Conservation (phyloP, 2,329 filamentous ascomycete genomes). For the Talaromyces sp. region DNA sequence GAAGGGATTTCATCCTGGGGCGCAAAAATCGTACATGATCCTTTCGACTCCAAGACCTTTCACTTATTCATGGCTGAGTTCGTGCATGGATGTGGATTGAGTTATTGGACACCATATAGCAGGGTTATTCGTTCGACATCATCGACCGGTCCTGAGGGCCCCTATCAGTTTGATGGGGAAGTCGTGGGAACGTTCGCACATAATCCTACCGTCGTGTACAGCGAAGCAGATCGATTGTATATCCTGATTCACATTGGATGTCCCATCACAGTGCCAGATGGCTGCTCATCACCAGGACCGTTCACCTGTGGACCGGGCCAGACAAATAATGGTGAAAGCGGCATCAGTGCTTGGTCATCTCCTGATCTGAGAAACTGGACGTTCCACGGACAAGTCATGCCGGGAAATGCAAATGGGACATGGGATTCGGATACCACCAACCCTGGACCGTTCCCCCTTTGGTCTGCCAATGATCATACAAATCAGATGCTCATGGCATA, state of each 20-base stretch:
- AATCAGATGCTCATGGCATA: constrained; percentile 17
- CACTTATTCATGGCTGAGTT: constrained; percentile 50
- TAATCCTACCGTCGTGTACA: constrained; percentile 48
- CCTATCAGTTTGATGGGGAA: constrained; percentile 43
- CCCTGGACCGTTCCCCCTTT: constrained; percentile 14
- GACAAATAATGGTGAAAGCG: constrained; percentile 18
- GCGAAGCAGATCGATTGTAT: constrained; percentile 43
- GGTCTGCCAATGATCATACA: not conserved
- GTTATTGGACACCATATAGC: constrained; percentile 48
- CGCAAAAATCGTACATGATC: constrained; percentile 47
- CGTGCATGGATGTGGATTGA: constrained; percentile 45
- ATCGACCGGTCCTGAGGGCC: constrained; percentile 41
- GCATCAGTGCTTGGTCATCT: constrained; percentile 19
- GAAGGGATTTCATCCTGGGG: constrained; percentile 49
- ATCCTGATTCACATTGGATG: constrained; percentile 48
- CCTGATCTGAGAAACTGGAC: constrained; percentile 17
- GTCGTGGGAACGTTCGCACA: constrained; percentile 46
- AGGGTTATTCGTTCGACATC: constrained; percentile 49
- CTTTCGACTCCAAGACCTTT: constrained; percentile 35
- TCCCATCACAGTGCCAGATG: constrained; percentile 27
- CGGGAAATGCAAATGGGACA: constrained; percentile 5
- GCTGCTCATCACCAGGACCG: constrained; percentile 18
- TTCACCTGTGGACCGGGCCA: constrained; percentile 19
- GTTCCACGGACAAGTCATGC: constrained; percentile 15
- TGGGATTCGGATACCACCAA: constrained; percentile 21